Evolutionary conservation across 2,329 filamentous ascomycete genomes (phyloP).

Genomic region (Leptographium flavum): DNA sequence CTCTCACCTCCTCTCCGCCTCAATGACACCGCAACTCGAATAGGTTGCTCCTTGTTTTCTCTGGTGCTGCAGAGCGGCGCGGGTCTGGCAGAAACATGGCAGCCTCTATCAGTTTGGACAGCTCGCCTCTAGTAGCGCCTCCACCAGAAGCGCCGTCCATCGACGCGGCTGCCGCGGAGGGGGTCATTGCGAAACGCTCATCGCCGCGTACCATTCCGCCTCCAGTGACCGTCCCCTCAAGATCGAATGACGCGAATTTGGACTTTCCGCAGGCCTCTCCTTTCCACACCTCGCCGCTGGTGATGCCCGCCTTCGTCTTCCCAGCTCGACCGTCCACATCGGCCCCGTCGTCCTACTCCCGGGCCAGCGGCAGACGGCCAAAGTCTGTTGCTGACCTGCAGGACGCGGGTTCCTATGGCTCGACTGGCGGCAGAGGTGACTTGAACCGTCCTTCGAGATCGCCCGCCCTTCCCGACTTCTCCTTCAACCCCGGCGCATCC

Average conservation of each 20-base stretch:
- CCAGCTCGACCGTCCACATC: slow-evolving; percentile 34
- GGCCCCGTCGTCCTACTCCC: slow-evolving; percentile 31
- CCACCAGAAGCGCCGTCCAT: not conserved
- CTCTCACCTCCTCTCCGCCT: not conserved
- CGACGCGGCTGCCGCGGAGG: slow-evolving; percentile 5
- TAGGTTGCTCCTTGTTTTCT: slow-evolving; percentile 24
- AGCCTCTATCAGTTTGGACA: slow-evolving; percentile 14
- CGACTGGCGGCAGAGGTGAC: not conserved
- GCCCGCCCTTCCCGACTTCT: slow-evolving; percentile 36
- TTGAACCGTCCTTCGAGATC: slow-evolving; percentile 17
- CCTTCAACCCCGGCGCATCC: slow-evolving; percentile 29
- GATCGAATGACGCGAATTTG: slow-evolving; percentile 13
- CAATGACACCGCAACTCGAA: slow-evolving; percentile 24
- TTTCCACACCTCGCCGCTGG: slow-evolving; percentile 24
- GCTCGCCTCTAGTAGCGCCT: not conserved
- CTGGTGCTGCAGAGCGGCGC: slow-evolving; percentile 35
- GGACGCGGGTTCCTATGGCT: slow-evolving; percentile 14
- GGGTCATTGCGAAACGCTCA: slow-evolving; percentile 7
- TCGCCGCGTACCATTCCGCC: slow-evolving; percentile 13
- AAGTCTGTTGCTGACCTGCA: slow-evolving; percentile 35
- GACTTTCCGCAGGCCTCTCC: slow-evolving; percentile 17
- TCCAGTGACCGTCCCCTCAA: slow-evolving; percentile 15
- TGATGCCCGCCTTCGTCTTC: slow-evolving; percentile 53
- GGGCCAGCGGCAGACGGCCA: slow-evolving; percentile 34
- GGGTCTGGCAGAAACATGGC: slow-evolving; percentile 17